Conservation (phyloP, 805 yeast species). For the Candida odintsovae region DNA sequence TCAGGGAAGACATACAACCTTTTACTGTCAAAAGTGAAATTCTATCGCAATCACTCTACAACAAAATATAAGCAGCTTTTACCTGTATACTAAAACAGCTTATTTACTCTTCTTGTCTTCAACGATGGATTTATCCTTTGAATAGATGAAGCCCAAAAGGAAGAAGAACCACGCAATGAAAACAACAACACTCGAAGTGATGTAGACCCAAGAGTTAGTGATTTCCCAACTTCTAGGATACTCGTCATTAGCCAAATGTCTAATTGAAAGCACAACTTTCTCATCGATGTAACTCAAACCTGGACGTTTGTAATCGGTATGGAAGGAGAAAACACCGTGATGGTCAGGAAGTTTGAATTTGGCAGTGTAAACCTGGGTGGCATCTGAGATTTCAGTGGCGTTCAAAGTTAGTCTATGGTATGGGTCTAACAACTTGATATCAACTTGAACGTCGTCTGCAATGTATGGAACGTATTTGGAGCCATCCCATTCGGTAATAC, state of each 20-base stretch:
- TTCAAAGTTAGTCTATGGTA: conserved; percentile 74
- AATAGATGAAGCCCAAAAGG: conserved; percentile 49
- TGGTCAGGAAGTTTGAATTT: conserved; percentile 83
- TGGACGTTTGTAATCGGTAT: conserved; percentile 66
- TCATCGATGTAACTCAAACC: conserved; percentile 69
- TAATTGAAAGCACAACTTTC: conserved; percentile 67
- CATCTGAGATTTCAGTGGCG: conserved; percentile 31
- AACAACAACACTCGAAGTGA: conserved; percentile 65
- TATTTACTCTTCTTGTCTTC: conserved; percentile 20
- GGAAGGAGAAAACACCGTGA: conserved; percentile 92
- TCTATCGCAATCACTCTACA: not conserved
- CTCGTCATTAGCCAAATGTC: conserved; percentile 95
- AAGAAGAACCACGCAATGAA: conserved; percentile 73
- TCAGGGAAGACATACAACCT: too few relatives aligned
- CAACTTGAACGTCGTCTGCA: conserved; percentile 69
- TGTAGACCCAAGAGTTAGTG: conserved; percentile 88
- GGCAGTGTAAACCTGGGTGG: conserved; percentile 38
- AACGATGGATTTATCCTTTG: conserved; percentile 12
- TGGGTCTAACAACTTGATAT: conserved; percentile 89
- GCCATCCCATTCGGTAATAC: conserved; percentile 44
- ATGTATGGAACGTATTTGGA: conserved; percentile 64
- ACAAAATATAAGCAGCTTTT: not conserved
- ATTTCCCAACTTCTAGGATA: conserved; percentile 90
- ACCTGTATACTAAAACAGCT: not conserved
- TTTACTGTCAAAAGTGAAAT: too few relatives aligned